Evolutionary conservation across 2,329 filamentous ascomycete genomes (phyloP), one percentile per base, ranked within the genome.

Genomic region (Thelonectria rubi): DNA sequence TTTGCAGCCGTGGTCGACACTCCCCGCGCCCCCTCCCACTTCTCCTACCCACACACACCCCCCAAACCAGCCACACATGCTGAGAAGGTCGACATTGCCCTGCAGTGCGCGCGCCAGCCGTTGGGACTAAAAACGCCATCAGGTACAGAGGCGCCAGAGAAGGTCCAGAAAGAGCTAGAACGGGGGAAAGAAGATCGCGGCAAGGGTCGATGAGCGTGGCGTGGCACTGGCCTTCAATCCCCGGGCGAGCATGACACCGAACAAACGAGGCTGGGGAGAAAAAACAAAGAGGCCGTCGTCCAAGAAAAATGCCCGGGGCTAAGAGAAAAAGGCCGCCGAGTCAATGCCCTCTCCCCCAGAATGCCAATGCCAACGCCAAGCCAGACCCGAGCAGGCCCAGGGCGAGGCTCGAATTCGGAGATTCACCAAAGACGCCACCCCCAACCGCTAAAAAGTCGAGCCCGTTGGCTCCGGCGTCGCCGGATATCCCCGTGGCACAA

Each of bases 141-240:
- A 56, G 53, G 53, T 40, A 49, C 53, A 34, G 18, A 18, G 34
- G 24, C 52, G 39, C 52, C 43, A 60, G 50, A 26, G 52, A 60
- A 55, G 51, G 51, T 54, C 52, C 47, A 37, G 51, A 55, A 47
- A 47, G 34, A 54, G 53, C 58, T 60, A 60, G 52, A 60, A 51
- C 37, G 45, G 51, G 26, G 51, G 37, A 51, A 50, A 55, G 57
- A 60, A 60, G 50, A 49, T 46, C 53, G 37, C 49, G 57, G 50
- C 40, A 45, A 39, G 52, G 37, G 18, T 17, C 26, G 34, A 55
- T 46, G 50, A 46, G 54, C 49, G 54, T 42, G 21, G 17, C 42
- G 54, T 42, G 21, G n/a, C 40, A 21, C n/a, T 21, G 18, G 18
- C 42, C 17, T 42, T 42, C 17, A 5, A 42, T 55, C 34, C 26